phyloP scores from a whole-genome alignment of 441 rosid species.

The Adansonia madagascariensis region DNA sequence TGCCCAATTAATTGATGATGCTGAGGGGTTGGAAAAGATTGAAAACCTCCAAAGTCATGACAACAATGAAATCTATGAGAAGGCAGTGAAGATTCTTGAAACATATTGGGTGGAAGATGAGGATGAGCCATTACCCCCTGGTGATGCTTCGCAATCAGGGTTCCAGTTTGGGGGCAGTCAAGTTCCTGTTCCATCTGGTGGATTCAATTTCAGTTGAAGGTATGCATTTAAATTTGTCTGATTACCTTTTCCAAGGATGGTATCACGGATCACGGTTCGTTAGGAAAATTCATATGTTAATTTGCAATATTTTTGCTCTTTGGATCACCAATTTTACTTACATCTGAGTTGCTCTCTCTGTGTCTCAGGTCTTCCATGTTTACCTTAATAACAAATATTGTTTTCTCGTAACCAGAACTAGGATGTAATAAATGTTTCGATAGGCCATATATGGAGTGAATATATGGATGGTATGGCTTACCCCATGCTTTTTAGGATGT shows the following conservation, averaged over 20 bases:
- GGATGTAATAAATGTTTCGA: too few relatives aligned
- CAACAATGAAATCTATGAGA: constrained; percentile 50
- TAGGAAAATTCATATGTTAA: background rate
- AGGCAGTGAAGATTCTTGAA: constrained; percentile 53
- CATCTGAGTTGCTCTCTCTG: background rate
- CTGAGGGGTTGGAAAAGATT: constrained; percentile 58
- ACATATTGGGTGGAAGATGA: constrained; percentile 53
- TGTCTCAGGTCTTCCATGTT: background rate
- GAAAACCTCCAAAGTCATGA: constrained; percentile 61
- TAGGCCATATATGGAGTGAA: too few relatives aligned
- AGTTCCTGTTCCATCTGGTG: constrained; percentile 46
- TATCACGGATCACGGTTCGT: background rate
- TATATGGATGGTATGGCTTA: too few relatives aligned
- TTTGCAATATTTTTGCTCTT: background rate
- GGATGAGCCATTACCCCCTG: constrained; percentile 39
- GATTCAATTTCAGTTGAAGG: constrained; percentile 61
- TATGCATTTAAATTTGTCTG: constrained; percentile 18
- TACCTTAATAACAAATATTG: background rate
- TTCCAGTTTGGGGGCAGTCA: constrained; percentile 49
- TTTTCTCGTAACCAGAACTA: background rate
- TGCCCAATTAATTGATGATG: constrained; percentile 54
- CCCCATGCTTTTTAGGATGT: too few relatives aligned
- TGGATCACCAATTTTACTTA: too few relatives aligned
- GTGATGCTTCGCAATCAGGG: constrained; percentile 42
- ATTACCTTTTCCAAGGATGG: background rate